Evolutionary conservation across 108 stramenopile genomes (phyloP).

Genomic region (Cyclotella baltica): DNA sequence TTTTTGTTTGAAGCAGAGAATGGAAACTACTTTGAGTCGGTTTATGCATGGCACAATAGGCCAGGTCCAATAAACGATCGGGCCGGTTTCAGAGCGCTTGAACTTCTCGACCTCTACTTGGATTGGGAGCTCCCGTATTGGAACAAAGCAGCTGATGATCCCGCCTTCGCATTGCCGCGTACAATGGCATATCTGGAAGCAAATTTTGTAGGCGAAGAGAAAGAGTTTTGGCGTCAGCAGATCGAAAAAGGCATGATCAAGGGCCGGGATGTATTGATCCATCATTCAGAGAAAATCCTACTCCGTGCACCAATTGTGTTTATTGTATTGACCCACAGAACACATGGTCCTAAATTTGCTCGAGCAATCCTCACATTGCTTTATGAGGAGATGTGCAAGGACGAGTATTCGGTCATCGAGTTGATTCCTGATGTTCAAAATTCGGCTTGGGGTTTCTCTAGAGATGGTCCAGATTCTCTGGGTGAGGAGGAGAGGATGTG

Average conservation of each 20-base stretch:
- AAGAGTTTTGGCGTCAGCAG: neutral
- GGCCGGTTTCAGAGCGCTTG: neutral
- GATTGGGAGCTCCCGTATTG: neutral
- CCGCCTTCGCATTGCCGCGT: neutral
- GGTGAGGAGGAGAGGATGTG: no score
- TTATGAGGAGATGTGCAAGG: neutral
- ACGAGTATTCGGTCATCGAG: neutral
- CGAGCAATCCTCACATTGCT: neutral
- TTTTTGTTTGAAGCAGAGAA: constrained; percentile 15
- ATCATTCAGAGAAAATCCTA: neutral
- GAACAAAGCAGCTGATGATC: neutral
- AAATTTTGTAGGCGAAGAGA: neutral
- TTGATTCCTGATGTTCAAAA: neutral
- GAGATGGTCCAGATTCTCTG: no score
- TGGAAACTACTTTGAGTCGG: constrained; percentile 8
- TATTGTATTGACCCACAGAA: neutral
- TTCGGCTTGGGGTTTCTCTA: neutral
- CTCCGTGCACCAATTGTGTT: neutral
- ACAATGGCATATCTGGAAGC: neutral
- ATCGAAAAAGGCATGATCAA: neutral
- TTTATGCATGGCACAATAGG: neutral
- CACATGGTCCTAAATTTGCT: neutral
- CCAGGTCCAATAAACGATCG: neutral
- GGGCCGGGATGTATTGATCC: neutral
- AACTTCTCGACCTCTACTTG: neutral